Evolutionary conservation across 1,284 basidiomycete species (phyloP).

Genomic region (Bondarzewia mesenterica): DNA sequence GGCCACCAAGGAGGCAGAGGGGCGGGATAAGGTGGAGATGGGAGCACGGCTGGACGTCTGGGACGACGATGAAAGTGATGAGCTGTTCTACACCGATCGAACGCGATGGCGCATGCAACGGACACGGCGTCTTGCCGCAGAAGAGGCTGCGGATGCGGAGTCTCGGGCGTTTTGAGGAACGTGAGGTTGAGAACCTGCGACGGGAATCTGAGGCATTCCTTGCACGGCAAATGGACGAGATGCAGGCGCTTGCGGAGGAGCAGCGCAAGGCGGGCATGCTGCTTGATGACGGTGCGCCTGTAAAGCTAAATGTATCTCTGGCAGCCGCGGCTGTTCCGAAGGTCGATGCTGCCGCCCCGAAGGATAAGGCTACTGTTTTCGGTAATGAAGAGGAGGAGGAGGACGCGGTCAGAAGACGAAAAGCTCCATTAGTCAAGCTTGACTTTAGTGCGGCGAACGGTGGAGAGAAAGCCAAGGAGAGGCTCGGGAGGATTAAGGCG

Average conservation of each 20-base stretch:
- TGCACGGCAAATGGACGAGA: constrained; percentile 84
- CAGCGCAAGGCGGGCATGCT: constrained; percentile 83
- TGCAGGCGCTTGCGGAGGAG: constrained; percentile 80
- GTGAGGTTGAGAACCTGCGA: constrained; percentile 76
- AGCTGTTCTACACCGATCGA: constrained; percentile 79
- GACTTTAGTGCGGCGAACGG: constrained; percentile 77
- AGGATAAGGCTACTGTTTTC: constrained; percentile 55
- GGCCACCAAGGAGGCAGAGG: constrained; percentile 66
- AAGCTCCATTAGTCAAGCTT: constrained; percentile 75
- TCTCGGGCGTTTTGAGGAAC: constrained; percentile 75
- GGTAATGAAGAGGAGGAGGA: constrained; percentile 79
- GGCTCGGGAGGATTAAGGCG: constrained; percentile 65
- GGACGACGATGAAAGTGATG: constrained; percentile 89
- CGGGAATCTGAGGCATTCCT: constrained; percentile 85
- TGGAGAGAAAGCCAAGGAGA: constrained; percentile 68
- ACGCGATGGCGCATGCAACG: constrained; percentile 71
- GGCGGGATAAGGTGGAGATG: constrained; percentile 66
- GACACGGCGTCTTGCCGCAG: constrained; percentile 55
- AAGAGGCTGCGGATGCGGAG: constrained; percentile 77
- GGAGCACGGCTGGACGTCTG: constrained; percentile 67
- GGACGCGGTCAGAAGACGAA: constrained; percentile 69
- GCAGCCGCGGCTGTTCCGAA: constrained; percentile 38
- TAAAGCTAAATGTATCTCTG: constrained; percentile 72
- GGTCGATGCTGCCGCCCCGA: constrained; percentile 33
- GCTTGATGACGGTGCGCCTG: constrained; percentile 84